Conservation (phyloP, 1,284 basidiomycete species). For the Trichosporon sp. region DNA sequence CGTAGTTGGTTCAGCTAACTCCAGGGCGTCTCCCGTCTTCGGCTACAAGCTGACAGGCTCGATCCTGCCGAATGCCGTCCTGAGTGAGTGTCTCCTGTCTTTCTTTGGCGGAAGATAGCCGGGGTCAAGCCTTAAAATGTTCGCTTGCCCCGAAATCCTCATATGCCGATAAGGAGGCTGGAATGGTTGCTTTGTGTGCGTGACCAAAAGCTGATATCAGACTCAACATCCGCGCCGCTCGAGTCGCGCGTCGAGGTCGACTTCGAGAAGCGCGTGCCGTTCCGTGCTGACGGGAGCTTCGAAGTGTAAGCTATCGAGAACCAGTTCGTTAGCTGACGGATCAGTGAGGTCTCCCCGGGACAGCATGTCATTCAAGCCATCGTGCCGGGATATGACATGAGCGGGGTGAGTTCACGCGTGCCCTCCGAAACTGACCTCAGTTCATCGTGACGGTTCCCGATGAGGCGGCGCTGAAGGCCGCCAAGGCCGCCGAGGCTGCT, state of each 20-base stretch:
- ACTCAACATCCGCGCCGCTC: conserved; percentile 18
- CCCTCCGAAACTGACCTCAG: not conserved
- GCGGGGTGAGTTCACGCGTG: not conserved
- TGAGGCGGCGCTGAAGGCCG: not conserved
- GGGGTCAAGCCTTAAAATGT: too few species aligned
- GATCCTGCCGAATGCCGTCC: not conserved
- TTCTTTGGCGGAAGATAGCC: not conserved
- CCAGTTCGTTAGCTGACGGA: not conserved
- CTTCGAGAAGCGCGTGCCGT: conserved; percentile 22
- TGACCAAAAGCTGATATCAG: conserved; percentile 14
- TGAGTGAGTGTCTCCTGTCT: conserved; percentile 9
- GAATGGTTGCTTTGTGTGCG: too few species aligned
- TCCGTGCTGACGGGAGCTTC: conserved; percentile 39
- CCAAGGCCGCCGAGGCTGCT: not conserved
- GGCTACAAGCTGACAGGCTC: conserved; percentile 4
- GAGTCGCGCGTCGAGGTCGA: conserved; percentile 32
- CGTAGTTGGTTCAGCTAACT: not conserved
- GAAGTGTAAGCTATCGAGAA: conserved; percentile 26
- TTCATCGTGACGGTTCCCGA: conserved; percentile 2
- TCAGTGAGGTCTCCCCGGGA: conserved; percentile 33
- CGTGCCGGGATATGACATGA: conserved; percentile 24
- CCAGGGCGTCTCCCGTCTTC: not conserved
- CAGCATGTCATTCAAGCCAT: conserved; percentile 35
- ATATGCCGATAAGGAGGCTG: not conserved
- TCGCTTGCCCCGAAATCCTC: too few species aligned